Conservation (phyloP, 345 rosid species). For the Melaleuca quinquenervia region DNA sequence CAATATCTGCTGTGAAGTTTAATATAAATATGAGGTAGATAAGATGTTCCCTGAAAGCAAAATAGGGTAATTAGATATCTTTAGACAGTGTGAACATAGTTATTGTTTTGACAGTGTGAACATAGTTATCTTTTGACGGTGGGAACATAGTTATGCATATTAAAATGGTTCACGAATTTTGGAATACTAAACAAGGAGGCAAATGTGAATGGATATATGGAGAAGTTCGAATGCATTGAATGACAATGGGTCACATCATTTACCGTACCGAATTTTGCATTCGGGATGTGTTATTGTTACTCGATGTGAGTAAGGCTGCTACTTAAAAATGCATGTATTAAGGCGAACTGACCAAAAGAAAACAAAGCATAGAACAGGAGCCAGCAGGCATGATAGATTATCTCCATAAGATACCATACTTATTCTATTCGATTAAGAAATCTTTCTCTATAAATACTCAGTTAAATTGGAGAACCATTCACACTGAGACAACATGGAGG, state of each 20-base stretch:
- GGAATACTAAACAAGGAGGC: neutral
- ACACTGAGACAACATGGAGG: neutral
- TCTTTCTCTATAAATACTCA: neutral
- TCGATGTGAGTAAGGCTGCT: neutral
- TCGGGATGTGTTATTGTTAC: no score
- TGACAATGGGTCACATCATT: neutral
- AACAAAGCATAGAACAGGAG: neutral
- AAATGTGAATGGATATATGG: neutral
- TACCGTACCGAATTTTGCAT: neutral
- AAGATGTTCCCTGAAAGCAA: no score
- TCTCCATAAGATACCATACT: neutral
- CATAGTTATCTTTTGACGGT: neutral
- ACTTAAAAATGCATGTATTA: neutral
- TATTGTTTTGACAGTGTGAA: no score
- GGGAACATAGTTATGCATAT: neutral
- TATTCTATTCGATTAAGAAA: neutral
- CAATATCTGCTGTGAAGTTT: no score
- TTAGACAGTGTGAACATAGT: no score
- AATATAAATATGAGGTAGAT: no score
- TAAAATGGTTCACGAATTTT: neutral
- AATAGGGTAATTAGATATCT: neutral
- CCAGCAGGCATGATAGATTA: neutral
- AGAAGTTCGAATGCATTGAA: neutral
- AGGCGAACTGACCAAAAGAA: neutral
- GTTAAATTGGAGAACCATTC: neutral